Evolutionary conservation across 176 grass and related monocot genomes (phyloP).

Genomic region (Cymbopogon citratus): DNA sequence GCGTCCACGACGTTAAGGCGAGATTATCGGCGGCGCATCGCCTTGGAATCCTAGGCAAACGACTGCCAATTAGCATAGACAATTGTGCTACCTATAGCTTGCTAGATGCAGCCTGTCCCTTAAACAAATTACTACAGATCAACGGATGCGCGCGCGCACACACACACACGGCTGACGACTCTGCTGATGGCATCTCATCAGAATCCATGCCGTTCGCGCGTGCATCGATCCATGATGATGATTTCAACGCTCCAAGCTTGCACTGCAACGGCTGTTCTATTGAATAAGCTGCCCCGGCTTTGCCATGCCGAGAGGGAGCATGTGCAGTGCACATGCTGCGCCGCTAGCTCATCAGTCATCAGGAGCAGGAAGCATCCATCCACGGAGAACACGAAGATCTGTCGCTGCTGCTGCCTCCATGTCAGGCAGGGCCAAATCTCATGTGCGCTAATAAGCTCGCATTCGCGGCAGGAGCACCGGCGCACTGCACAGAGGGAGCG

Average conservation of each 20-base stretch:
- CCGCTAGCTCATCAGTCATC: not conserved
- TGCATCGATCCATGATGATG: not conserved
- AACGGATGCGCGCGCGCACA: not conserved
- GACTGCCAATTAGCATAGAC: not conserved
- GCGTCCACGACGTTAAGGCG: not conserved
- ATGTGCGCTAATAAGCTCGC: not conserved
- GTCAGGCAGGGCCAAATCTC: not conserved
- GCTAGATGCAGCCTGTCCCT: not conserved
- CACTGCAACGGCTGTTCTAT: not conserved
- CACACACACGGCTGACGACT: not conserved
- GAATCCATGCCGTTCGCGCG: not conserved
- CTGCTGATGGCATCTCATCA: not conserved
- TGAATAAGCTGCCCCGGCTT: too few relatives aligned
- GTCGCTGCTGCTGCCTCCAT: not conserved
- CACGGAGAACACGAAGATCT: conserved; percentile 1
- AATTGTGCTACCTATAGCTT: not conserved
- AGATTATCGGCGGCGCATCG: not conserved
- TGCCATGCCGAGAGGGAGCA: not conserved
- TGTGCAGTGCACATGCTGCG: conserved; percentile 24
- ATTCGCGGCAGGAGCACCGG: not conserved
- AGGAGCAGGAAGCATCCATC: not conserved
- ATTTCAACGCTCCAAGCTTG: conserved; percentile 6
- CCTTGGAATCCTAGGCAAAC: not conserved
- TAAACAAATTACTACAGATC: not conserved
- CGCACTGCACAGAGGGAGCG: not conserved